Conservation (phyloP, 148 eudicot species). For the Heliamphora exappendiculata region DNA sequence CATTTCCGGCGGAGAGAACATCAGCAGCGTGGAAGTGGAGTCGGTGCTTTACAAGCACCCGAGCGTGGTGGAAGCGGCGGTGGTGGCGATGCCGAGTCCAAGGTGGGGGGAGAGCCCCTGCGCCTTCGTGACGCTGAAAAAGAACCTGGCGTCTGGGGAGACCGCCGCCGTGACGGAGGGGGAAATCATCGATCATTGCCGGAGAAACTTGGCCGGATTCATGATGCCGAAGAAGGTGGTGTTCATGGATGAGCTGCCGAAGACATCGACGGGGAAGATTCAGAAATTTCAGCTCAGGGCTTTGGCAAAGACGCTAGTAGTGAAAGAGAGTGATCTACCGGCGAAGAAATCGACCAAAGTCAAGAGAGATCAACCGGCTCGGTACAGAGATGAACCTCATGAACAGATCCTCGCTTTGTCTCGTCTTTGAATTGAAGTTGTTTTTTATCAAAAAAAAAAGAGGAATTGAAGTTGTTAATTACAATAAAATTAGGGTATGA, state of each 20-base stretch:
- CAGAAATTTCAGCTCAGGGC: constrained; percentile 49
- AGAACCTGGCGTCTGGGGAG: not conserved
- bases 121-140: constrained; percentile 49
- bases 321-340: constrained; percentile 8
- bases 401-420: constrained; percentile 29
- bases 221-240: constrained; percentile 73
- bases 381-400: constrained; percentile 11
- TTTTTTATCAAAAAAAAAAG: not conserved
- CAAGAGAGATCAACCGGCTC: constrained; percentile 14
- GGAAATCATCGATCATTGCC: constrained; percentile 50
- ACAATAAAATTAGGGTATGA: too few species aligned
- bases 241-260: constrained; percentile 52
- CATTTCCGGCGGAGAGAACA: constrained; percentile 86
- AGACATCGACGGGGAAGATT: constrained; percentile 49
- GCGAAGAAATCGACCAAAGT: constrained; percentile 13
- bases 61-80: constrained; percentile 56
- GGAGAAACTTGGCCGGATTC: constrained; percentile 44
- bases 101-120: constrained; percentile 89
- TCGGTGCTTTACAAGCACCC: constrained; percentile 39
- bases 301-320: constrained; percentile 29
- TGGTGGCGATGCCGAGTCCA: constrained; percentile 82
- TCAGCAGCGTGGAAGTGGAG: constrained; percentile 81
- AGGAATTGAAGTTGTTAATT: too few species aligned
- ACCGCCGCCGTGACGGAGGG: constrained; percentile 26
- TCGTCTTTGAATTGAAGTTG: constrained; percentile 27